Evolutionary conservation across 2,329 filamentous ascomycete genomes (phyloP), one percentile per base, ranked within the genome.

Genomic region (Davidsoniella australis): DNA sequence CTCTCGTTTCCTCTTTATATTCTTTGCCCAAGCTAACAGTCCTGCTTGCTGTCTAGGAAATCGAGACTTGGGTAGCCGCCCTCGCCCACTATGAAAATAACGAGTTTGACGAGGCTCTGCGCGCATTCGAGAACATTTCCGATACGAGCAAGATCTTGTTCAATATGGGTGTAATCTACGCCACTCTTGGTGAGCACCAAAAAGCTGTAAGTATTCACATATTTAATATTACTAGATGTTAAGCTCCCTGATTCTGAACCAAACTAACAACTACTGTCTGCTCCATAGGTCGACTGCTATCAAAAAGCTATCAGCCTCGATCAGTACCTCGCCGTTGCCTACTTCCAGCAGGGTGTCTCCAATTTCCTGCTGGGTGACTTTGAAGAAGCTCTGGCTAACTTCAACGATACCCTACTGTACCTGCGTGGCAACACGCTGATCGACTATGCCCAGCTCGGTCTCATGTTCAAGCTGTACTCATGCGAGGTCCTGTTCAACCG

Each of bases 91-190:
- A 98, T 69, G 91, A 98, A 68, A 91, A 89, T 68, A 94, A 94
- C 67, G 86, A 98, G 61, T 96, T 94, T 66, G 89, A 96, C 60
- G 83, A 89, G 56, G 80, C 91, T 24, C 68, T 96, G 55, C 76
- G 72, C 58, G 77, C 84, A 54, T 96, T 98, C 61, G 83, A 85
- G 55, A 76, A 73, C 57, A 94, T 98, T 59, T 75, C 83, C 54
- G 91, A 96, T 63, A 98, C 91, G 0, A 95, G 91, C 58, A 96
- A 94, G 71, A 98, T 98, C 55, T 72, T 94, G 54, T 98, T 98
- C 72, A 98, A 98, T 61, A 93, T 89, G 66, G 91, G 91, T 57
- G 89, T 98, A 38, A 96, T 98, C 58, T 85, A 95, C 69, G 91
- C 91, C 38, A 96, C 91, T 0, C 72, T 98, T 16, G 91, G 91